These are phyloP conservation scores for Phytophthora aleatoria DNA, from an alignment of 352 stramenopile genomes.

Conservation along the genomic window DNA sequence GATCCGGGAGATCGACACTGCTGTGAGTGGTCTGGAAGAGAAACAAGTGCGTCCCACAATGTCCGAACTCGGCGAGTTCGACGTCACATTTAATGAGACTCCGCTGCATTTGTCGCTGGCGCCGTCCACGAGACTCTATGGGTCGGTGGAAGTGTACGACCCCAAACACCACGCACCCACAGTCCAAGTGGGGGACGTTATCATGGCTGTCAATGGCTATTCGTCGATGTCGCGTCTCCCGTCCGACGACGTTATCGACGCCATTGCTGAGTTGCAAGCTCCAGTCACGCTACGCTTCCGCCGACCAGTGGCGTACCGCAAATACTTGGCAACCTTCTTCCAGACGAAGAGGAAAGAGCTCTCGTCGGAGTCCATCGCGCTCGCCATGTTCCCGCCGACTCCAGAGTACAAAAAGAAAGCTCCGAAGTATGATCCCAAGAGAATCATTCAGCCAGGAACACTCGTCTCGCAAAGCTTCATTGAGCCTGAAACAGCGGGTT, in stretches of 20 bases:
- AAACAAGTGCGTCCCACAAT: slow-evolving; percentile 20
- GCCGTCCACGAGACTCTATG: slow-evolving; percentile 75
- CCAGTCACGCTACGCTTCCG: slow-evolving; percentile 60
- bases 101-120: slow-evolving; percentile 59
- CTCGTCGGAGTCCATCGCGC: slow-evolving; percentile 56
- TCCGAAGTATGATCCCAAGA: slow-evolving; percentile 16
- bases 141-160: slow-evolving; percentile 76
- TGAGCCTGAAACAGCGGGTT: slow-evolving; percentile 27
- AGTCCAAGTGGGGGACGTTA: slow-evolving; percentile 67
- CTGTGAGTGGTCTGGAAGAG: slow-evolving; percentile 22
- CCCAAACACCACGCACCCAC: slow-evolving; percentile 45
- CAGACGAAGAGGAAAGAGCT: slow-evolving; percentile 31
- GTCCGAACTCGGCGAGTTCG: slow-evolving; percentile 64
- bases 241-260: slow-evolving; percentile 65
- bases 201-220: slow-evolving; percentile 72
- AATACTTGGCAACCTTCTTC: slow-evolving; percentile 58
- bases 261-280: slow-evolving; percentile 48
- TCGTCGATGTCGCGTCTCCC: slow-evolving; percentile 45
- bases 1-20: slow-evolving; percentile 26
- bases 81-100: slow-evolving; percentile 54
- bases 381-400: slow-evolving; percentile 68
- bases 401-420: slow-evolving; percentile 64
- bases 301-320: slow-evolving; percentile 56
- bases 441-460: slow-evolving; percentile 12
- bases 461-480: slow-evolving; percentile 43